Base-by-base conservation (phyloP, 2,329 filamentous ascomycete genomes). In the Monosporascus sp. region DNA sequence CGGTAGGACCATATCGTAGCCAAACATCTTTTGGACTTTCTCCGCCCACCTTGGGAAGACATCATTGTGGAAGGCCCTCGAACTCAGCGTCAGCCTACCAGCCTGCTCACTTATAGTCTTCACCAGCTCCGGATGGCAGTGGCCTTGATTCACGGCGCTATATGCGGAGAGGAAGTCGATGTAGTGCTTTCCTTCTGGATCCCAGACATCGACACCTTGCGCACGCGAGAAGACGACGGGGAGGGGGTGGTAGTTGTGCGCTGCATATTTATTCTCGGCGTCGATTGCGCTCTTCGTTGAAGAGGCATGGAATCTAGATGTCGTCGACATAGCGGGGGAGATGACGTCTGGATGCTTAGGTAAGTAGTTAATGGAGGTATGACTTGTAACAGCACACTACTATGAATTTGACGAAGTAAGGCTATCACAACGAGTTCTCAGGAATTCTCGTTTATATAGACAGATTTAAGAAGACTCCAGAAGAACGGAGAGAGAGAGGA, bases 81-180 rank as follows among this genome's bases (percentile, higher is more conserved):
- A 96, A 74, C 91, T 96, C 61, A 97, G 83, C 0, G 93, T 97
- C 67, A 97, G 77, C 40, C 91, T 87, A 60, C 87, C 83, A 48
- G 94, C 94, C 76, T 99, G 94, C 61, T 96, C 90, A 38, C 85
- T 85, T 56, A 99, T 78, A 16, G 92, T 89, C 72, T 93, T 92
- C 69, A 99, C 86, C 53, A 97, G 85, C 76, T 96, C 92, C 5
- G 94, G 94, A 75, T 99, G 93, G 75, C 93, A 97, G 74, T 99
- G 93, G 58, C 93, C 93, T 74, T 97, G 93, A 78, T 97, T 97
- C 69, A 97, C 91, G 57, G 94, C 94, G 63, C 89, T 95, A 80
- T 99, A 99, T 60, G 94, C 94, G 47, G 93, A 97, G 61, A 99
- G 85, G 76, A 97, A 99, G 76, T 99, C 94, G 65, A 97, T 85